Evolutionary conservation across 2,329 filamentous ascomycete species (phyloP).

Genomic region (Fusarium oligoseptatum): DNA sequence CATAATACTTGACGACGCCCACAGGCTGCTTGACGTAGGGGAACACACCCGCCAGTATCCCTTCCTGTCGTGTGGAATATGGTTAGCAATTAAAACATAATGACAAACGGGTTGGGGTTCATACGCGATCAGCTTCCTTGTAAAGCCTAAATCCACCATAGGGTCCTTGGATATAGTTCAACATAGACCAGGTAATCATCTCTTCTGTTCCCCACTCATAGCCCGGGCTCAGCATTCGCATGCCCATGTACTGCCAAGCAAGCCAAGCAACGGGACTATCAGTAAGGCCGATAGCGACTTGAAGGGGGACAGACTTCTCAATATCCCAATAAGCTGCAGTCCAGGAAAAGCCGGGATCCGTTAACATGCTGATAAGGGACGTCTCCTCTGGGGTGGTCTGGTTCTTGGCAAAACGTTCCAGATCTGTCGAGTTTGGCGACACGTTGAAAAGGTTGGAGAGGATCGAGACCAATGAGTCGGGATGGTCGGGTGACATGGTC

Average conservation of each 20-base stretch:
- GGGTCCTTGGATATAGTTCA: constrained; percentile 32
- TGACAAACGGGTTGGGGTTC: background rate
- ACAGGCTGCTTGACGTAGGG: background rate
- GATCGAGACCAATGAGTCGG: constrained; percentile 3
- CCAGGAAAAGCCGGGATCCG: background rate
- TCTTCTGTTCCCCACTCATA: constrained; percentile 22
- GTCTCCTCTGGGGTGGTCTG: constrained; percentile 13
- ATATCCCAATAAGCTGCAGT: constrained; percentile 13
- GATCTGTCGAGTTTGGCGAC: constrained; percentile 7
- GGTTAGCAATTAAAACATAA: background rate
- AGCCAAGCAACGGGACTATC: constrained; percentile 27
- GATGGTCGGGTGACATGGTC: constrained; percentile 5
- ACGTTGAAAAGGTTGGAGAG: constrained; percentile 7
- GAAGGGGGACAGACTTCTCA: constrained; percentile 12
- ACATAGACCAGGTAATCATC: constrained; percentile 23
- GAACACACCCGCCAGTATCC: background rate
- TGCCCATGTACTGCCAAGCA: constrained; percentile 24
- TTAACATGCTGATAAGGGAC: constrained; percentile 1
- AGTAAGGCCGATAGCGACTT: background rate
- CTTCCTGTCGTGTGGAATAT: background rate
- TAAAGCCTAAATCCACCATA: constrained; percentile 18
- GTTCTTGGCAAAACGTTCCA: background rate
- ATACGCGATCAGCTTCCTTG: constrained; percentile 9
- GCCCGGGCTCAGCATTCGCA: constrained; percentile 13
- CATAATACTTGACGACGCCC: background rate